These are phyloP conservation scores for Volvox carteri DNA, from an alignment of 163 green algal species.

Conservation along the genomic window DNA sequence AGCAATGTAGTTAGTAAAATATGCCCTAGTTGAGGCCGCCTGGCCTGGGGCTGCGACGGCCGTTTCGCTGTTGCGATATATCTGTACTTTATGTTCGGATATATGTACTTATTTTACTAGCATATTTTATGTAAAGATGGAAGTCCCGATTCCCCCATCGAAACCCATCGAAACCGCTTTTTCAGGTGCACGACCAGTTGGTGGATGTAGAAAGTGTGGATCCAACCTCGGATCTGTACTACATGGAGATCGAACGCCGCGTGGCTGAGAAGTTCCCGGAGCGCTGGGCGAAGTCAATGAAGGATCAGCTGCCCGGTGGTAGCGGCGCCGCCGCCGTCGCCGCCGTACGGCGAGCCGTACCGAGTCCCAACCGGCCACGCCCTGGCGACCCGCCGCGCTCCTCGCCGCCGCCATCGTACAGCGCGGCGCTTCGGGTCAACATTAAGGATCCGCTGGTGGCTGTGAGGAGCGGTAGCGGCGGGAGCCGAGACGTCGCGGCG, in stretches of 20 bases:
- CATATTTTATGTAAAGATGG: too few relatives aligned
- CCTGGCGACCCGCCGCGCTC: neutral
- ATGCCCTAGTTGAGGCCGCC: too few relatives aligned
- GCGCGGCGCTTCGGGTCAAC: constrained; percentile 37
- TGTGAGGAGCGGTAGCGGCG: neutral
- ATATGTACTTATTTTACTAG: too few relatives aligned
- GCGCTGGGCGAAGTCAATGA: constrained; percentile 59
- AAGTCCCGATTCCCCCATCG: neutral
- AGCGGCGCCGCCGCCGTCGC: neutral
- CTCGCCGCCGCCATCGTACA: constrained; percentile 19
- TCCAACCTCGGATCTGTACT: constrained; percentile 70
- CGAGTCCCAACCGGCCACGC: neutral
- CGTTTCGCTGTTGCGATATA: too few relatives aligned
- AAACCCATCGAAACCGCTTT: neutral
- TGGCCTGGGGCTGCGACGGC: too few relatives aligned
- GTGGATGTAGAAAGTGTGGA: constrained; percentile 65
- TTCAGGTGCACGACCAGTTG: constrained; percentile 71
- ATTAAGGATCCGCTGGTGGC: constrained; percentile 20
- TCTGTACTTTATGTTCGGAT: too few relatives aligned
- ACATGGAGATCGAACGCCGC: constrained; percentile 65
- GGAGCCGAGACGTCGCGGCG: constrained; percentile 5
- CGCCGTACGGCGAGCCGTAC: neutral
- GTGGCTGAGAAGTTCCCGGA: constrained; percentile 71
- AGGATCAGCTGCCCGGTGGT: neutral
- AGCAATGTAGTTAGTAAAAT: too few relatives aligned